Base-by-base conservation (phyloP, 208 protist genomes). In the Tritrichomonas foetus region DNA sequence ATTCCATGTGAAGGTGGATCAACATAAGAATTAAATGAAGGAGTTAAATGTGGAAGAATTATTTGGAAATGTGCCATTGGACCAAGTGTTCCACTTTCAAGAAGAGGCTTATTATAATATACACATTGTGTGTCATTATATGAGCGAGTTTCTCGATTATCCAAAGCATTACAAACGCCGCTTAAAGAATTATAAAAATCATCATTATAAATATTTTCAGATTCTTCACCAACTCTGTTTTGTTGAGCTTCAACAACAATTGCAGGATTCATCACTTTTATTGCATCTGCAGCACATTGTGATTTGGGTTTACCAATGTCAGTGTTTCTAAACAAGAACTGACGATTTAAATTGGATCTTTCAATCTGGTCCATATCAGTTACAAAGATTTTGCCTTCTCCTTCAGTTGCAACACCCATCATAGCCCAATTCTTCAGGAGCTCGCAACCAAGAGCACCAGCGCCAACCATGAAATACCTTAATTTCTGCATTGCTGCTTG, bases 301-400 rank as follows among this genome's bases (percentile, higher is more conserved):
- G 98, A 98, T 95, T 99, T 99, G 30, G 97, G 93, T 84, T 97
- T 95, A n/a, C 96, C 96, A 93, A 99, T 97, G 96, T 99, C 97
- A 69, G 95, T 96, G 44, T 96, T 94, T 89, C 99, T 97, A 97
- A 99, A 99, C 14, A 99, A 96, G 95, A 99, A 99, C 96, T 99
- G 99, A 55, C 99, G 95, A 50, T 98, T 99, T 13, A 95, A 50
- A 44, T 95, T 95, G 22, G 93, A 94, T 25, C n/a, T 2, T 95
- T 99, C 99, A 95, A 99, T 99, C 0, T 95, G 97, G 95, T 99
- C 99, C 98, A 99, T 99, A 96, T 99, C 99, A 8, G 99, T 99
- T 47, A 99, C 25, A 14, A 49, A 66, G 11, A 94, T 53, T 25
- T 47, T n/a, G 22, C 96, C 95, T 44, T 82, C 66, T n/a, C 30